Evolutionary conservation across 2,329 filamentous ascomycete species (phyloP).

Genomic region (Paramyrothecium roridum): DNA sequence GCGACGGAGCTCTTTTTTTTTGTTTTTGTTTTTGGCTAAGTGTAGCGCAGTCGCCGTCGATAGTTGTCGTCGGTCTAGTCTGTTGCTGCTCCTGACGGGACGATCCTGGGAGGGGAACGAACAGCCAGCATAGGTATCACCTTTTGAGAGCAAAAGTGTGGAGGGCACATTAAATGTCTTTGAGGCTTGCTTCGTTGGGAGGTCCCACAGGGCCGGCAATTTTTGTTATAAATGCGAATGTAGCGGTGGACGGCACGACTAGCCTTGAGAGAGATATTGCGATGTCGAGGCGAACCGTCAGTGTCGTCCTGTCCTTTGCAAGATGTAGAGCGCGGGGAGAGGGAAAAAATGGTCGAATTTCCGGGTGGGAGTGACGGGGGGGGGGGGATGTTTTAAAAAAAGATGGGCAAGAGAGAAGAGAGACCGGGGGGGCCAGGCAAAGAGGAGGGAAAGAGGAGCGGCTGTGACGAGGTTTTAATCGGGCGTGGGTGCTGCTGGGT

Average conservation of each 20-base stretch:
- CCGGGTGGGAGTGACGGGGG: not conserved
- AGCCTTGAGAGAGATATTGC: too few relatives aligned
- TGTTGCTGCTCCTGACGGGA: not conserved
- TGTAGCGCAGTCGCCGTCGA: not conserved
- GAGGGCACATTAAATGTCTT: slow-evolving; percentile 1
- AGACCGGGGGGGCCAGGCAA: slow-evolving; percentile 2
- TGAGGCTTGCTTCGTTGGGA: not conserved
- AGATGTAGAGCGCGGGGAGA: not conserved
- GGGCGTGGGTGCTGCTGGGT: not conserved
- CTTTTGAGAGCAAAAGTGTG: not conserved
- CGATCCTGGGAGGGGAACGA: slow-evolving; percentile 1
- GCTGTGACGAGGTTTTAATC: slow-evolving; percentile 17
- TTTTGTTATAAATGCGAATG: too few relatives aligned
- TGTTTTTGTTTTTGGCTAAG: too few relatives aligned
- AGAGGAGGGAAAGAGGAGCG: slow-evolving; percentile 7
- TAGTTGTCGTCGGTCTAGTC: not conserved
- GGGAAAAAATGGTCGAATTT: not conserved
- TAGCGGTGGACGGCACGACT: too few relatives aligned
- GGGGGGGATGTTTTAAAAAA: slow-evolving; percentile 8
- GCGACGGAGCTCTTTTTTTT: not conserved
- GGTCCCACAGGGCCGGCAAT: too few relatives aligned
- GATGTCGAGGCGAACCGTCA: not conserved
- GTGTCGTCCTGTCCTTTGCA: not conserved
- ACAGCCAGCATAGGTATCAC: not conserved
- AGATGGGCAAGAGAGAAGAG: slow-evolving; percentile 7